Evolutionary conservation across 2,329 filamentous ascomycete genomes (phyloP).

Genomic region (Beauveria brongniartii): DNA sequence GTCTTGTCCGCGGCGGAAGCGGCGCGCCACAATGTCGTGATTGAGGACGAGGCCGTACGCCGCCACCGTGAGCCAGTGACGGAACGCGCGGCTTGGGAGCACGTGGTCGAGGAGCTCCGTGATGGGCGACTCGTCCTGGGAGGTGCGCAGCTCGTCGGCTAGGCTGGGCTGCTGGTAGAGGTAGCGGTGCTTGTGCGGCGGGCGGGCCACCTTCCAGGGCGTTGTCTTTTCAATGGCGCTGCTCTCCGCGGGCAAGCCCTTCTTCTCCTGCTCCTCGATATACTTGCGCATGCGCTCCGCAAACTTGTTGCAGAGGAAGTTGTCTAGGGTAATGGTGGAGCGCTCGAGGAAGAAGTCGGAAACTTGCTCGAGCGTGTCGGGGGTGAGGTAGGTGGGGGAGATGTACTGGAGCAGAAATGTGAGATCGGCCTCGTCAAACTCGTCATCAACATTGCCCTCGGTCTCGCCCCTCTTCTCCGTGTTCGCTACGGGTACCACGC

Average conservation of each 20-base stretch:
- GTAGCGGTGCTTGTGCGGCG: constrained; percentile 93
- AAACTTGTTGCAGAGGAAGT: constrained; percentile 74
- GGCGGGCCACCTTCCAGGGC: constrained; percentile 68
- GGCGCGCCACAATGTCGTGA: constrained; percentile 70
- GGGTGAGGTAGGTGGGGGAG: constrained; percentile 81
- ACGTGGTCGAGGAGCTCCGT: constrained; percentile 74
- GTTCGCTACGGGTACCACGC: constrained; percentile 41
- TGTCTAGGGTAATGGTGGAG: constrained; percentile 73
- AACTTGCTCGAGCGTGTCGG: constrained; percentile 80
- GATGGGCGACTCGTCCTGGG: constrained; percentile 48
- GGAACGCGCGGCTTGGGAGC: constrained; percentile 77
- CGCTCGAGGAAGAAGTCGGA: constrained; percentile 72
- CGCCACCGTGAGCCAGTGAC: constrained; percentile 78
- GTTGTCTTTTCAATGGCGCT: constrained; percentile 49
- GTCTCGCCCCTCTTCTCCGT: constrained; percentile 22
- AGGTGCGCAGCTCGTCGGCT: constrained; percentile 26
- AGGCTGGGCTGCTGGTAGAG: constrained; percentile 62
- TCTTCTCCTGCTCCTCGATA: constrained; percentile 56
- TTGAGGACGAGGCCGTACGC: constrained; percentile 68
- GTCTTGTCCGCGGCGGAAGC: constrained; percentile 80
- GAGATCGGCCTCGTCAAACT: constrained; percentile 68
- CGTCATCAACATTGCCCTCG: constrained; percentile 31
- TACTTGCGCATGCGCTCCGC: constrained; percentile 61
- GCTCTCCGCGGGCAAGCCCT: constrained; percentile 37
- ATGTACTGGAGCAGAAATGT: constrained; percentile 89